These are phyloP conservation scores for Colletotrichum sp. DNA, from an alignment of 2,329 filamentous ascomycete species.

Conservation along the genomic window DNA sequence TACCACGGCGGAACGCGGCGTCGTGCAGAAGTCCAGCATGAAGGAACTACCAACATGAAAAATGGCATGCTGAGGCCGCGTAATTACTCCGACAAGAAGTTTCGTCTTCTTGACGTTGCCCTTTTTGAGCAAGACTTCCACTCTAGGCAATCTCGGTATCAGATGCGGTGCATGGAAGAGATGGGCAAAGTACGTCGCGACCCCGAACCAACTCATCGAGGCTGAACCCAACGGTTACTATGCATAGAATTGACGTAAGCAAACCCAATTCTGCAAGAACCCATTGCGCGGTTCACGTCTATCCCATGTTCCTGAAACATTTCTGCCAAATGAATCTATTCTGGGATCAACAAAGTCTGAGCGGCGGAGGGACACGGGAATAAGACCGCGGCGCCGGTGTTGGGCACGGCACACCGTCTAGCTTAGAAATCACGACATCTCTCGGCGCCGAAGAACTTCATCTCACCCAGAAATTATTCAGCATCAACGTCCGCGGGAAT, in stretches of 20 bases:
- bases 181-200: neutral
- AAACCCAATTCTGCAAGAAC: neutral
- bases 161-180: neutral
- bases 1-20: too few species aligned
- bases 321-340: neutral
- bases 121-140: neutral
- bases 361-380: neutral
- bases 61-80: neutral
- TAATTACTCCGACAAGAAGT: neutral
- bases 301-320: neutral
- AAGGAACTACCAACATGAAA: too few species aligned
- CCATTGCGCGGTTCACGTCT: neutral
- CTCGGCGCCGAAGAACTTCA: neutral
- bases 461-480: neutral
- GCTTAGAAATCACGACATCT: conserved; percentile 18
- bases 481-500: neutral
- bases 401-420: neutral
- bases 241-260: neutral
- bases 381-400: neutral
- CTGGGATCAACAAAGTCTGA: neutral
- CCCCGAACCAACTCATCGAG: neutral
- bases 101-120: neutral
- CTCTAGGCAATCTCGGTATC: neutral
- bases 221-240: neutral
- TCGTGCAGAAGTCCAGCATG: neutral